Base-by-base conservation (phyloP, 2,329 filamentous ascomycete genomes). In the Ceratocystis cacaofunesta region DNA sequence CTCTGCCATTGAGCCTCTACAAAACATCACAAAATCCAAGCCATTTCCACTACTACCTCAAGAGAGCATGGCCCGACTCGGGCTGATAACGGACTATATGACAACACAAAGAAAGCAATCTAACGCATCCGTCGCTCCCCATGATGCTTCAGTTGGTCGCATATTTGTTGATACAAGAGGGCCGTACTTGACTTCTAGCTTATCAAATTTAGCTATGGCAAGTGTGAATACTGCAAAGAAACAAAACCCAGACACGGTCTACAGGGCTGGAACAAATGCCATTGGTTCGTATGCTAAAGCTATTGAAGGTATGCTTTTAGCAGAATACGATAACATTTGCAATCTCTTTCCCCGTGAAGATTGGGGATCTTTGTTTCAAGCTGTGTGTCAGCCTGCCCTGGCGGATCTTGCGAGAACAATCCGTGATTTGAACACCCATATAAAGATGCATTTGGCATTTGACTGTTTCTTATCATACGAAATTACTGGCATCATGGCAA, bases 381-480 rank as follows among this genome's bases (percentile, higher is more conserved):
- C 85, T 17, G 92, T 92, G 1, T 94, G 89, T 72, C 86, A 90
- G 71, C 79, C 83, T 43, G 83, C 92, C 12, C 79, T 99, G 68
- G 82, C 85, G 6, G 91, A 96, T 71, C 88, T 97, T 70, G 85
- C 88, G 5, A 86, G 90, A 70, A 96, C 94, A 0, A 76, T 97
- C 64, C 85, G 89, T 32, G 92, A 97, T 71, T 80, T 99, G 41
- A 96, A 97, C 74, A 82, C 84, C 62, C 92, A 96, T 72, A 91
- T 97, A 75, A 91, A 92, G 72, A 78, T 82, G 50, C 92, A 96
- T 72, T 78, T 96, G 48, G 83, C 85, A 69, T 96, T 90, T 0
- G 94, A 99, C 74, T 97, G 92, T 75, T 97, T 90, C 73, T 82
- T 99, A 61, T 91, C 91, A 6, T 99, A 95, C 73, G 94, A 99